Percentiles rank a stretch among this genome's conserved stretches.
Conservation (phyloP, 2,329 filamentous ascomycete species). For the Cladosporium colombiae region DNA sequence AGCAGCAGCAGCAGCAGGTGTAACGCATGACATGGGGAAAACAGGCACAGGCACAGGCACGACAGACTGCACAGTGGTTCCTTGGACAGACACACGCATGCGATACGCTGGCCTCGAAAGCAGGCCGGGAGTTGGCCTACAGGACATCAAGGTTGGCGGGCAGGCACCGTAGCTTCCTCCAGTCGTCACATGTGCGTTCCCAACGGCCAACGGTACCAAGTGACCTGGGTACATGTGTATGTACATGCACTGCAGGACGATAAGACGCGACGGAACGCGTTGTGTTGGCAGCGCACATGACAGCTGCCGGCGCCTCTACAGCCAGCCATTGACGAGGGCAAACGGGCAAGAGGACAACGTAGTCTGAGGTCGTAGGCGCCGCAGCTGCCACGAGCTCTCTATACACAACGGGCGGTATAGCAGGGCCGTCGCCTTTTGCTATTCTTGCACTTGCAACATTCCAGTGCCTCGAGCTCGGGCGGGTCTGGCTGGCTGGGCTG, state of each 20-base stretch:
- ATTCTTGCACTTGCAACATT: constrained; percentile 12
- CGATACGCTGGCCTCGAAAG: background rate
- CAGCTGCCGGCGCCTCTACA: background rate
- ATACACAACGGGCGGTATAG: constrained; percentile 17
- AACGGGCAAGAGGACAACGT: background rate
- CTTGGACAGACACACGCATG: background rate
- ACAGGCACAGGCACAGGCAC: background rate
- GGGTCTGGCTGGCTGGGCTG: constrained; percentile 11
- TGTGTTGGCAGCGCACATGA: background rate
- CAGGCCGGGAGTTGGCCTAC: background rate
- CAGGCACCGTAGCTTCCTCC: background rate
- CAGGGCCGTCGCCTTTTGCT: constrained; percentile 7
- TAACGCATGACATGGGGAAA: background rate
- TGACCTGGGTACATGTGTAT: constrained; percentile 10
- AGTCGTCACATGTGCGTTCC: constrained; percentile 16
- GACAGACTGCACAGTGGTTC: constrained; percentile 3
- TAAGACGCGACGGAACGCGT: constrained; percentile 12
- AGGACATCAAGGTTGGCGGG: background rate
- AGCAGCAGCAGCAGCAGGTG: background rate
- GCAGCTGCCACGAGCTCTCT: background rate
- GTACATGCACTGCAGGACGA: constrained; percentile 10
- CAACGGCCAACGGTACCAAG: constrained; percentile 11
- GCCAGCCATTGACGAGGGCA: constrained; percentile 2
- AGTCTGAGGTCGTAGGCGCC: constrained; percentile 12
- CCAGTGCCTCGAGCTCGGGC: constrained; percentile 12